A percentile compares a stretch with the other conserved stretches of the same genome.
These are phyloP conservation scores for Wickerhamiella alocasiicola DNA, from an alignment of 805 yeast species.

Conservation along the genomic window DNA sequence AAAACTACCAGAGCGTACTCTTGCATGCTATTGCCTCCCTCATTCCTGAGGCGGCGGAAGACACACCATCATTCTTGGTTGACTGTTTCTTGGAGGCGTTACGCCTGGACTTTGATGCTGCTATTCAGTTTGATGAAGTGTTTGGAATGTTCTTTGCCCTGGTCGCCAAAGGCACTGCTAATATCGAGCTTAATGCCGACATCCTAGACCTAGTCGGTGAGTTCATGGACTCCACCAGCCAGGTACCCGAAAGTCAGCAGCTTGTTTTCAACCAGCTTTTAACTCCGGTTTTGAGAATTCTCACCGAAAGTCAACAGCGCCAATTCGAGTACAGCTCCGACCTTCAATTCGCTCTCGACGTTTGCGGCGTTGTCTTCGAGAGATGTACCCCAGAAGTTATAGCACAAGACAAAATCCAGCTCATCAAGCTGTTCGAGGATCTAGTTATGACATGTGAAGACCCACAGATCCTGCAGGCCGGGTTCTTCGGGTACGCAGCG, in stretches of 20 bases:
- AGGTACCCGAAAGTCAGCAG: constrained; percentile 20
- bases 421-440: constrained; percentile 32
- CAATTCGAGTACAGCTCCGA: constrained; percentile 44
- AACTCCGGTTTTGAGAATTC: constrained; percentile 16
- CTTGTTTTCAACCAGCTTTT: constrained; percentile 15
- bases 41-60: constrained; percentile 58
- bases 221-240: constrained; percentile 38
- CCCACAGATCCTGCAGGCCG: constrained; percentile 63
- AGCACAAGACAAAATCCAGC: constrained; percentile 15
- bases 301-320: constrained; percentile 8
- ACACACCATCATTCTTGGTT: constrained; percentile 58
- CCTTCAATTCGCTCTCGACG: constrained; percentile 44
- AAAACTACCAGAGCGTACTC: constrained; percentile 21
- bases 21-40: constrained; percentile 33
- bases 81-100: constrained; percentile 56
- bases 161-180: constrained; percentile 62
- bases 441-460: constrained; percentile 45
- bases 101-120: constrained; percentile 32
- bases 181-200: constrained; percentile 54
- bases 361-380: constrained; percentile 23
- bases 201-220: constrained; percentile 56
- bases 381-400: constrained; percentile 22
- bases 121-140: constrained; percentile 27
- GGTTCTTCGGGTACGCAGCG: constrained; percentile 60
- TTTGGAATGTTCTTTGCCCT: constrained; percentile 48